phyloP scores from a whole-genome alignment of 208 protist species.

The Trypanosoma boissoni region DNA sequence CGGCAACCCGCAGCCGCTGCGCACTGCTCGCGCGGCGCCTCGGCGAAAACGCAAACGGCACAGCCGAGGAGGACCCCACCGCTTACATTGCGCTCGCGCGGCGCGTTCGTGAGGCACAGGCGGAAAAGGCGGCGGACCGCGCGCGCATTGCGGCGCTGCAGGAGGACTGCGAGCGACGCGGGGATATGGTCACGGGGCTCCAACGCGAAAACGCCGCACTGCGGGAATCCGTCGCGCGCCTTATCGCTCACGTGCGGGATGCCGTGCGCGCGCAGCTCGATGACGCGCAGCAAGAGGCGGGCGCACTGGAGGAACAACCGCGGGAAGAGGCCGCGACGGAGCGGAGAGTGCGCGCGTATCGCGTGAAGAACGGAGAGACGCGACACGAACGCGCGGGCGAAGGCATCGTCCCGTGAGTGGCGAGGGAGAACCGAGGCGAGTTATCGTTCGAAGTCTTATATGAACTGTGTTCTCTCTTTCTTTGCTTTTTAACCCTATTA shows the following conservation, averaged over 20 bases:
- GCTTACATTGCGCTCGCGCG: slow-evolving; percentile 10
- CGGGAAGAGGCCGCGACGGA: not conserved
- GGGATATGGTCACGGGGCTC: slow-evolving; percentile 1
- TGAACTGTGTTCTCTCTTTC: too few species aligned
- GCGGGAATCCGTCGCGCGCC: slow-evolving; percentile 15
- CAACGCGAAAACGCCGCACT: slow-evolving; percentile 26
- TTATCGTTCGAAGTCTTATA: too few species aligned
- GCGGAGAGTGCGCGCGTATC: slow-evolving; percentile 2
- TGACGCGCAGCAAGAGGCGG: not conserved
- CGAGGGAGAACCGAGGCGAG: too few species aligned
- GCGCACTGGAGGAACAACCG: not conserved
- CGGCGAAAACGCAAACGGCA: not conserved
- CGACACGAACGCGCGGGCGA: too few species aligned
- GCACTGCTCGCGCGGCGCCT: slow-evolving; percentile 18
- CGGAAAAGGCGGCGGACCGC: slow-evolving; percentile 1
- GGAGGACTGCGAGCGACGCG: slow-evolving; percentile 19
- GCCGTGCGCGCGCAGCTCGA: not conserved
- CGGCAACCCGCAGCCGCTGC: slow-evolving; percentile 4
- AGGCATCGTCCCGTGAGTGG: too few species aligned
- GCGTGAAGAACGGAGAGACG: not conserved
- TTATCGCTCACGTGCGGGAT: slow-evolving; percentile 17
- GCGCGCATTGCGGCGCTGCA: slow-evolving; percentile 11
- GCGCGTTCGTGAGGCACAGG: not conserved
- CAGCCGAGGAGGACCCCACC: slow-evolving; percentile 17
- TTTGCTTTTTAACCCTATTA: slow-evolving; percentile 2